Base-by-base conservation (phyloP, 345 rosid species). In the Gossypium longicalyx region DNA sequence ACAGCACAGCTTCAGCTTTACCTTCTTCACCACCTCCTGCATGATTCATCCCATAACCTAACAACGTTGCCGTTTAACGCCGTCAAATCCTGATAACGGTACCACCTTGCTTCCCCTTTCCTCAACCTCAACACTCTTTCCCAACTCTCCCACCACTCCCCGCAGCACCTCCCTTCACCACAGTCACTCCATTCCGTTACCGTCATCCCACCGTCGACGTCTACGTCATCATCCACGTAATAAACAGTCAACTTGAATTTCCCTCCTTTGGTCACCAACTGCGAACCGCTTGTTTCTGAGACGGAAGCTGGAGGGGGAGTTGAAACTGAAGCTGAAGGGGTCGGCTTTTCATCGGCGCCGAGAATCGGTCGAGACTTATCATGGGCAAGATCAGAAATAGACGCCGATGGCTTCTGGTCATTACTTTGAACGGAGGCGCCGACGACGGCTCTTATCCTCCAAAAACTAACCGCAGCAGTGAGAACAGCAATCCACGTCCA, bases 401-500 rank as follows among this genome's bases (percentile, higher is more conserved):
- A 54, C 71, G 48, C 12, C 41, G 75, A 12, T 29, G 27, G 16
- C 63, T n/a, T 60, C 48, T 45, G 52, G 27, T 72, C 69, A 62
- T 27, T 13, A 29, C 66, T 70, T 22, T 68, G 56, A 25, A 53
- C 20, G 60, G 60, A 45, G 16, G 7, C 6, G 71, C 78, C 56
- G 29, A 54, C 71, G 56, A 81, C 74, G 56, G 82, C 72, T 78
- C 82, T 86, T 60, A 93, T 85, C 78, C 85, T 84, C 97, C 98
- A 93, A 77, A 88, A 88, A 71, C 97, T 88, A 2, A 89, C 71
- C 58, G 88, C 94, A 13, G 92, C 93, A 0, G 94, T 88, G 34
- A 88, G 47, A 53, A 90, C 80, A 52, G 94, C 89, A 27, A 93
- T 67, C 93, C 93, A 90, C 65, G 97, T 77, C 98, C 94, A 90